Evolutionary conservation across 139 green algal genomes (phyloP), one percentile per base, ranked within the genome.

Genomic region (Tetradesmus lagerheimii): DNA sequence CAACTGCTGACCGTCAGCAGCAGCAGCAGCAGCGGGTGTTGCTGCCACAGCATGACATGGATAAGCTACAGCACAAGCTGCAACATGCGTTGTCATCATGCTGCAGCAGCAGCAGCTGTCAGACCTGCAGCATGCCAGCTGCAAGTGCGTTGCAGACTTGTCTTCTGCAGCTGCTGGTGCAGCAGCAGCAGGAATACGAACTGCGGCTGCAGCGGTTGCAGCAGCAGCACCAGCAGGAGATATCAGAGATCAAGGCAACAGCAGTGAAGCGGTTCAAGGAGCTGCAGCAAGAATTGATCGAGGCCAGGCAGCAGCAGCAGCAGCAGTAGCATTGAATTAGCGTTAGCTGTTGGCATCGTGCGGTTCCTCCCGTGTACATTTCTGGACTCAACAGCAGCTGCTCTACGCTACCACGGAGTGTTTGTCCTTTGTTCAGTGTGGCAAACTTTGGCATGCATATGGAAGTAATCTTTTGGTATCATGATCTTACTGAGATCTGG

Each of bases 181-280:
- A 86, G 78, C 75, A 86, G 47, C 37, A 81, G 75, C 75, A 78
- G 77, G 53, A 86, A 27, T n/a, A 47, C 6, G 25, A 67, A 29
- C 1, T 53, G 37, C 77, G 47, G 38, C 31, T 38, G 37, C 75
- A 74, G 38, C 53, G 47, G 71, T 6, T 47, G 53, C 43, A 81
- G 87, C 43, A 71, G 57, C 71, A 76, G 86, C 87, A 90, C 39
- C 62, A 62, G 45, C 37, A 41, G 37, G 57, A 90, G 78, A 34
- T 86, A 9, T 29, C 66, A 15, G 35, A 77, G 53, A 53, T 86
- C 15, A 86, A 86, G 78, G 78, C 80, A 1, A 71, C 71, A 45
- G 87, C 77, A 0, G 37, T 87, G 37, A 38, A 78, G 27, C 37
- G 41, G 57, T 81, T 86, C 27, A 80, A 85, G 53, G 78, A 90